A percentile compares a stretch with the other conserved stretches of the same genome.
Conservation (phyloP, 202 grass and related monocot genomes). For the Hordeum pubiflorum region DNA sequence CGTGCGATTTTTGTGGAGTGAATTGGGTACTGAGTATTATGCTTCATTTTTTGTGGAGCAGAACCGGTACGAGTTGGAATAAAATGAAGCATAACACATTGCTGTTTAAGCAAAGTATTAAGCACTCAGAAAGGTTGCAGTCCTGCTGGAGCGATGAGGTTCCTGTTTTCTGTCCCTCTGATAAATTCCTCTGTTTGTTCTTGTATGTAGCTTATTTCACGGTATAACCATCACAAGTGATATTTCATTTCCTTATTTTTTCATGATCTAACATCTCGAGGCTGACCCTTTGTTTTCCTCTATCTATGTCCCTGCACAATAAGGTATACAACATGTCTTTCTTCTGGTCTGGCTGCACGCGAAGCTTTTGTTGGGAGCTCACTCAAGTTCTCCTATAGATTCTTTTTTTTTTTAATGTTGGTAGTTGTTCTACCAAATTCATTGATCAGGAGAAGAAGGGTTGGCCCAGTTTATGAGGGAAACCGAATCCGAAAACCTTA, state of each 20-base stretch:
- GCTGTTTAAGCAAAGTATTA: slow-evolving; percentile 72
- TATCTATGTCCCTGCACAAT: slow-evolving; percentile 10
- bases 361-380: slow-evolving; percentile 40
- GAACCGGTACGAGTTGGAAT: slow-evolving; percentile 12
- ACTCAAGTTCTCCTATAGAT: slow-evolving; percentile 32
- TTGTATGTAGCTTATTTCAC: slow-evolving; percentile 72
- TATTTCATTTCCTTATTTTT: slow-evolving; percentile 5
- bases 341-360: slow-evolving; percentile 60
- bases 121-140: slow-evolving; percentile 72
- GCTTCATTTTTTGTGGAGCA: too few relatives aligned
- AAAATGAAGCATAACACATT: slow-evolving; percentile 33
- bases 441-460: too few relatives aligned
- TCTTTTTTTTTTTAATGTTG: too few relatives aligned
- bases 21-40: too few relatives aligned
- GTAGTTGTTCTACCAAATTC: too few relatives aligned
- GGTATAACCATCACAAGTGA: slow-evolving; percentile 32
- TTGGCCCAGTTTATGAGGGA: too few relatives aligned
- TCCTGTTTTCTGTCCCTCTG: slow-evolving; percentile 72
- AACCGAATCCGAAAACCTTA: too few relatives aligned
- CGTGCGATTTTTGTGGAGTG: too few relatives aligned
- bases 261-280: background rate
- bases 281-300: background rate
- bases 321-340: slow-evolving; percentile 82
- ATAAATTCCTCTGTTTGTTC: slow-evolving; percentile 78
- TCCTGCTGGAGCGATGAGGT: slow-evolving; percentile 82